These are phyloP conservation scores for Aspergillus sergii DNA, from an alignment of 2,329 filamentous ascomycete genomes.

Conservation along the genomic window DNA sequence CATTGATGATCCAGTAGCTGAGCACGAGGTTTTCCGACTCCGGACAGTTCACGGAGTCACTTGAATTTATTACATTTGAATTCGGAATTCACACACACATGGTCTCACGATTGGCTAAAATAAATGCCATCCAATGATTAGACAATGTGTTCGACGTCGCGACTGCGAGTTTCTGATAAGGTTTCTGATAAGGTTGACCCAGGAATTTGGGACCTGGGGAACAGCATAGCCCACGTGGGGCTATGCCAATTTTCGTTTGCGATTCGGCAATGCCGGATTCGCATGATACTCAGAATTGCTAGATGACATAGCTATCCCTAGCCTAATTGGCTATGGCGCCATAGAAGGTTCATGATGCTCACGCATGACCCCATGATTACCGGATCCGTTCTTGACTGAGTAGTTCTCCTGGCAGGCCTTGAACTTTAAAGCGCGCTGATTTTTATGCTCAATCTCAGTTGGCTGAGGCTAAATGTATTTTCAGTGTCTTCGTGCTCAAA, in stretches of 20 bases:
- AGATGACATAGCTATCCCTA: not conserved
- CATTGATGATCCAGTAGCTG: not conserved
- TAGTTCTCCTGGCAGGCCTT: no score
- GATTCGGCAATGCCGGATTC: not conserved
- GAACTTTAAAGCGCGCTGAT: not conserved
- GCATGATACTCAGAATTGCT: not conserved
- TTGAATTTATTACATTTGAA: not conserved
- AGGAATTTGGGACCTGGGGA: not conserved
- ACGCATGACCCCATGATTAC: not conserved
- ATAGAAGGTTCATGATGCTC: not conserved
- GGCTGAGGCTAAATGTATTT: no score
- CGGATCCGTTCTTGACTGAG: not conserved
- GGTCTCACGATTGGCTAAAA: not conserved
- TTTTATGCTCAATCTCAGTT: no score
- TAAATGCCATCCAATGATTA: not conserved
- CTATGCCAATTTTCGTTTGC: not conserved
- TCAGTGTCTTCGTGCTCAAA: not conserved
- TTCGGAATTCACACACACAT: not conserved
- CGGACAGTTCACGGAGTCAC: not conserved
- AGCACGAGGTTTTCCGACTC: not conserved
- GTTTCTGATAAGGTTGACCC: not conserved
- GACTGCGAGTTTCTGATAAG: not conserved
- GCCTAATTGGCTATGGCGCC: not conserved
- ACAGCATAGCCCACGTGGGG: not conserved
- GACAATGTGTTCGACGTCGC: not conserved